Percentiles rank a stretch among this genome's conserved stretches.
Conservation (phyloP, 129 eudicot species). For the Flaveria sonorensis region DNA sequence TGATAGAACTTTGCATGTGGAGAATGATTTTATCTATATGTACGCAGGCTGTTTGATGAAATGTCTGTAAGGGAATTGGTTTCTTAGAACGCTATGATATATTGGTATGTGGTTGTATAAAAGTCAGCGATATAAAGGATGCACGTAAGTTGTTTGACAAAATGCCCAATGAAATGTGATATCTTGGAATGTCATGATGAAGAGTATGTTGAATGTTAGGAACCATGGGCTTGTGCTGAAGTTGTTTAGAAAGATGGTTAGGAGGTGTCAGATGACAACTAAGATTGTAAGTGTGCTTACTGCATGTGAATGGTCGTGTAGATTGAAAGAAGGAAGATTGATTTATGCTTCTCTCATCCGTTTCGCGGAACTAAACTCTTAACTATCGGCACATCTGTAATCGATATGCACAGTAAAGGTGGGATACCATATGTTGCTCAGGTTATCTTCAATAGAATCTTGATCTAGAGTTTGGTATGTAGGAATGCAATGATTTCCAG, state of each 20-base stretch:
- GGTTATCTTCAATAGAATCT: no score
- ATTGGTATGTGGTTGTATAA: slow-evolving; percentile 33
- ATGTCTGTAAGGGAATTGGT: slow-evolving; percentile 65
- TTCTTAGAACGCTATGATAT: slow-evolving; percentile 53
- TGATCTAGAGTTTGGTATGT: no score
- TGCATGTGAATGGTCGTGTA: slow-evolving; percentile 50
- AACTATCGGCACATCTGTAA: slow-evolving; percentile 55
- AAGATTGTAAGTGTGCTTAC: slow-evolving; percentile 54
- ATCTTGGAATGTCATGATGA: slow-evolving; percentile 75
- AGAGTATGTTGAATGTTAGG: slow-evolving; percentile 56
- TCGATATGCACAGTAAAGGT: slow-evolving; percentile 76
- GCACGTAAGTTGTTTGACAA: slow-evolving; percentile 75
- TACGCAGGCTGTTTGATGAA: slow-evolving; percentile 58
- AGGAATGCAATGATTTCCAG: no score
- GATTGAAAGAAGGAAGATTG: slow-evolving; percentile 22
- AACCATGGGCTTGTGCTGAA: slow-evolving; percentile 70
- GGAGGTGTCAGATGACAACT: slow-evolving; percentile 39
- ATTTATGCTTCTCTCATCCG: slow-evolving; percentile 67
- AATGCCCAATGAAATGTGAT: slow-evolving; percentile 75
- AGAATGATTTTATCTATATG: slow-evolving; percentile 73
- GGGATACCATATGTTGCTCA: neutral
- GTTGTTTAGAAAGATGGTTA: slow-evolving; percentile 57
- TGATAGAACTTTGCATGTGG: slow-evolving; percentile 56
- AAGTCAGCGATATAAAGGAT: slow-evolving; percentile 50
- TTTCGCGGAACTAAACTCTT: no score